A percentile compares a stretch with the other conserved stretches of the same genome.
These are phyloP conservation scores for Musa beccarii DNA, from an alignment of 176 grass and related monocot genomes.

Conservation along the genomic window DNA sequence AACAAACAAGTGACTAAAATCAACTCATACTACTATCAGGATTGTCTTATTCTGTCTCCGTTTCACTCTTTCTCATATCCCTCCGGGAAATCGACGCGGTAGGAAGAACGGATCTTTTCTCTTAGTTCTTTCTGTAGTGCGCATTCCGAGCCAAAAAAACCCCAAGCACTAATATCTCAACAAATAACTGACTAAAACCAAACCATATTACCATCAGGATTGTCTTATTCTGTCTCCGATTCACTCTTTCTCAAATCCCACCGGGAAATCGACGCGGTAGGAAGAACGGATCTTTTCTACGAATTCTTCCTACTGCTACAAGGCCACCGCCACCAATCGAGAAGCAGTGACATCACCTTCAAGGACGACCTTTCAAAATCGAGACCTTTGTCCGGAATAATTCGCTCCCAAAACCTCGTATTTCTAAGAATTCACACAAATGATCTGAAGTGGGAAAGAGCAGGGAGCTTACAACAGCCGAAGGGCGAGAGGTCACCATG, in stretches of 20 bases:
- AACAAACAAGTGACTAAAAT: too few relatives aligned
- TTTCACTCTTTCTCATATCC: too few relatives aligned
- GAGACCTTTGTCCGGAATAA: not conserved
- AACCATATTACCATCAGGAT: too few relatives aligned
- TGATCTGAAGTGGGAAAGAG: not conserved
- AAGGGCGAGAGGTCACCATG: conserved; percentile 25
- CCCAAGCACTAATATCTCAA: too few relatives aligned
- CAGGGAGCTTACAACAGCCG: conserved; percentile 32
- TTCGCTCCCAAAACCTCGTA: not conserved
- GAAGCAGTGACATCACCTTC: not conserved
- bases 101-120: not conserved
- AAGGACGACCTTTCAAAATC: not conserved
- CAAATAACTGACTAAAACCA: too few relatives aligned
- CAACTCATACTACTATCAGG: too few relatives aligned
- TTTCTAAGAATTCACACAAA: not conserved
- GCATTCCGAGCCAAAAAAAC: too few relatives aligned
- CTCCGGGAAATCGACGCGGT: not conserved
- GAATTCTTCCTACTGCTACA: not conserved
- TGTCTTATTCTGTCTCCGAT: too few relatives aligned
- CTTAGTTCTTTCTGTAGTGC: too few relatives aligned
- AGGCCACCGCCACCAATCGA: not conserved
- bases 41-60: too few relatives aligned
- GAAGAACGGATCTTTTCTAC: not conserved
- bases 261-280: not conserved
- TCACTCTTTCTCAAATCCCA: too few relatives aligned